Percentiles rank a stretch among this genome's conserved stretches.
Conservation (phyloP, 2,329 filamentous ascomycete genomes). For the Neofusicoccum umdonicola region DNA sequence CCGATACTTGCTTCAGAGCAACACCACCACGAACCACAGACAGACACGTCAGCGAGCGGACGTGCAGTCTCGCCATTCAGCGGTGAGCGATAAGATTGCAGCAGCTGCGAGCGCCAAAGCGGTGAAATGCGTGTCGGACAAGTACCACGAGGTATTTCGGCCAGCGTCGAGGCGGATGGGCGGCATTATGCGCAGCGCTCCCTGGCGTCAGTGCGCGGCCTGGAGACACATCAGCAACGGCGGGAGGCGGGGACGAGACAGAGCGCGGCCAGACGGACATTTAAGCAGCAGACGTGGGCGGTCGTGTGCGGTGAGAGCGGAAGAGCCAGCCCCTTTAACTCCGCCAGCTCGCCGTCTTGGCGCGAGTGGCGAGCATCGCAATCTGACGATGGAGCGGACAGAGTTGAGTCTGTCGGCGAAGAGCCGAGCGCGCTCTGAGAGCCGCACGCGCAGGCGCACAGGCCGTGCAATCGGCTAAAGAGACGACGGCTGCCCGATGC, state of each 20-base stretch:
- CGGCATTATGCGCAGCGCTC: not conserved
- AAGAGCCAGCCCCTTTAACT: not conserved
- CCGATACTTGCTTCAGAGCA: too few species aligned
- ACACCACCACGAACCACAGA: not conserved
- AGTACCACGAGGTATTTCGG: not conserved
- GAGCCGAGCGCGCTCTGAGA: not conserved
- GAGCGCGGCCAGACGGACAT: not conserved
- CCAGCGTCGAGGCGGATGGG: not conserved
- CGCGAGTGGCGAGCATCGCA: constrained; percentile 2
- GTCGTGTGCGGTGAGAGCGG: not conserved
- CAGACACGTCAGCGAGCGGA: not conserved
- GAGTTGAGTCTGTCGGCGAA: not conserved
- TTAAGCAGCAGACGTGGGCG: not conserved
- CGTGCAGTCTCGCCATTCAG: not conserved
- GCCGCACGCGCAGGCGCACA: not conserved
- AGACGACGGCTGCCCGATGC: not conserved
- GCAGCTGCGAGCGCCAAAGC: not conserved
- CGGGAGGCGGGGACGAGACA: not conserved
- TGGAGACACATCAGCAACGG: not conserved
- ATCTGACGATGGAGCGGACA: constrained; percentile 2
- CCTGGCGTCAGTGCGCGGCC: not conserved
- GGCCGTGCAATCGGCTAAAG: constrained; percentile 6
- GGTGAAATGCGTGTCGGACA: too few species aligned
- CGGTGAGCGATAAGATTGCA: not conserved
- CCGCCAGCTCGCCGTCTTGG: not conserved